phyloP scores from a whole-genome alignment of 805 yeast species.

The Candida dendrica region DNA sequence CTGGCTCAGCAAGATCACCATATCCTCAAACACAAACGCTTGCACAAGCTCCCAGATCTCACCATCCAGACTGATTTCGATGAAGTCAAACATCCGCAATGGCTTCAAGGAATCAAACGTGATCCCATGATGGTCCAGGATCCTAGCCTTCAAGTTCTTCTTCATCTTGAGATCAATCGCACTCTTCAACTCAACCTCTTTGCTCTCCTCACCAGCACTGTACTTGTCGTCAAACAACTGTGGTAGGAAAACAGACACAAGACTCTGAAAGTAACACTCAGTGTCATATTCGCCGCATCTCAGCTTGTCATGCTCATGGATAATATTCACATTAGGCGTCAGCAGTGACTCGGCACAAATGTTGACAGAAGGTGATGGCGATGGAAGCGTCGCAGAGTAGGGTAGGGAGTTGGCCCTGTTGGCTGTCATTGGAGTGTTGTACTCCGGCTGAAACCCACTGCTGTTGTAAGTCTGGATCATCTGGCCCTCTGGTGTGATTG shows the following conservation, averaged over 20 bases:
- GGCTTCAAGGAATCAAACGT: constrained; percentile 16
- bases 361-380: background rate
- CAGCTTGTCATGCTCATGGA: constrained; percentile 18
- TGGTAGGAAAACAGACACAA: background rate
- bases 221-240: constrained; percentile 12
- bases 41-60: constrained; percentile 32
- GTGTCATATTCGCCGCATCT: constrained; percentile 5
- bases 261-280: constrained; percentile 11
- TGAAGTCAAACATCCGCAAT: constrained; percentile 32
- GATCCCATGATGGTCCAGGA: constrained; percentile 9
- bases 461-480: constrained; percentile 7
- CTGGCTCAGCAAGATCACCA: constrained; percentile 20
- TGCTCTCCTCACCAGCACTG: constrained; percentile 1
- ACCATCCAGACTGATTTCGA: constrained; percentile 36
- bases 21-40: constrained; percentile 27
- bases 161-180: constrained; percentile 11
- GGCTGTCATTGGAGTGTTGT: background rate
- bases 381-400: background rate
- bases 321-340: constrained; percentile 13
- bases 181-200: constrained; percentile 3
- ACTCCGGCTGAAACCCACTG: background rate
- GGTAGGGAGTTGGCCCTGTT: background rate
- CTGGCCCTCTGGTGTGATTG: constrained; percentile 18
- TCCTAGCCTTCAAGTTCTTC: background rate
- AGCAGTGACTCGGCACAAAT: constrained; percentile 8